These are phyloP conservation scores for Mycosphaerelloides madeirae DNA, from an alignment of 2,329 filamentous ascomycete species.

Conservation along the genomic window DNA sequence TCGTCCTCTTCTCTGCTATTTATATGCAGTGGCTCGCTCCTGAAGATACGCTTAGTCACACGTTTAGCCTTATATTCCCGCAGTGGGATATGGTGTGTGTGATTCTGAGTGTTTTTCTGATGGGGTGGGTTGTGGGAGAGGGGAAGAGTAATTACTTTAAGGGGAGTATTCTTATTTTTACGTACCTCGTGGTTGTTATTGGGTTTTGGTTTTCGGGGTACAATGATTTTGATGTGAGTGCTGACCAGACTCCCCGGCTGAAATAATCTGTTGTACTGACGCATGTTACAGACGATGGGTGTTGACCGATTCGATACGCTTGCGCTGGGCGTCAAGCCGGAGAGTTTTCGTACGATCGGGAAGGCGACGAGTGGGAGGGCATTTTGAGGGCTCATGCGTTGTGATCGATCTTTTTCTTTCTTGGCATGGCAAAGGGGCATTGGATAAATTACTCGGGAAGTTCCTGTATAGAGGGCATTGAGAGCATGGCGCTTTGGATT, in stretches of 20 bases:
- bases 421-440: no score
- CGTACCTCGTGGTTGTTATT: conserved; percentile 84
- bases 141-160: conserved; percentile 99
- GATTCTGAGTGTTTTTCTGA: conserved; percentile 88
- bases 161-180: conserved; percentile 87
- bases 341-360: conserved; percentile 19
- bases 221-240: conserved; percentile 46
- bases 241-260: not conserved
- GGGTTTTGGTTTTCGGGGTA: conserved; percentile 84
- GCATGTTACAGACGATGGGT: conserved; percentile 14
- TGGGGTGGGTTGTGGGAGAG: conserved; percentile 97
- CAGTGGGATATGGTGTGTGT: conserved; percentile 99
- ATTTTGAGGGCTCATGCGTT: not conserved
- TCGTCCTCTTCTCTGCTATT: conserved; percentile 85
- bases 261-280: not conserved
- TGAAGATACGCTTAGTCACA: conserved; percentile 54
- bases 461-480: no score
- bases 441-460: no score
- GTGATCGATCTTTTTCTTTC: no score
- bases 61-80: conserved; percentile 84
- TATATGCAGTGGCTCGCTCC: conserved; percentile 57
- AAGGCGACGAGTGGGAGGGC: conserved; percentile 16
- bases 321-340: conserved; percentile 14
- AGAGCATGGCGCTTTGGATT: no score
- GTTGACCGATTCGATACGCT: conserved; percentile 24